Conservation (phyloP, 2,329 filamentous ascomycete genomes). For the Septoria linicola region DNA sequence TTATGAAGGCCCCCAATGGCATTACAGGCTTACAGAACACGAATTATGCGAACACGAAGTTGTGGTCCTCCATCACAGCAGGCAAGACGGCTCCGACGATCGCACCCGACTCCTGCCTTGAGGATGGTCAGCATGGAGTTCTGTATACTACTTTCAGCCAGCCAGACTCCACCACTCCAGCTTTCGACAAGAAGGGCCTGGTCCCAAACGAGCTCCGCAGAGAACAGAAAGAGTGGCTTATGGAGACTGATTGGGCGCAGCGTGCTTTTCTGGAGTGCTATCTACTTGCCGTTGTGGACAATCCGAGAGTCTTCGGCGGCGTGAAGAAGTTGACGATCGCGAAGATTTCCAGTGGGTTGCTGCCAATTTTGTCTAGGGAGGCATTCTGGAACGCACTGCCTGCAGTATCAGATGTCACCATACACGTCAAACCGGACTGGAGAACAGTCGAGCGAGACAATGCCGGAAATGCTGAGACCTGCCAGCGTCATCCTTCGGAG, state of each 20-base stretch:
- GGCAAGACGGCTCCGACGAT: slow-evolving; percentile 10
- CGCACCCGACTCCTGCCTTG: neutral
- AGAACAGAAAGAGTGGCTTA: slow-evolving; percentile 66
- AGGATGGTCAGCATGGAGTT: slow-evolving; percentile 29
- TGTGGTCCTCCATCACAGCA: slow-evolving; percentile 26
- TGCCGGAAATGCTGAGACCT: slow-evolving; percentile 52
- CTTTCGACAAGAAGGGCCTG: slow-evolving; percentile 39
- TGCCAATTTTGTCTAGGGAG: slow-evolving; percentile 55
- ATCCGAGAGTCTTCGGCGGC: slow-evolving; percentile 52
- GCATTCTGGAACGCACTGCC: slow-evolving; percentile 64
- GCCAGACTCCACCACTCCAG: slow-evolving; percentile 29
- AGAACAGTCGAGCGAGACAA: slow-evolving; percentile 56
- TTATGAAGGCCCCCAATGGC: slow-evolving; percentile 19
- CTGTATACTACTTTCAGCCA: slow-evolving; percentile 36
- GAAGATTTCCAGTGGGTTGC: slow-evolving; percentile 62
- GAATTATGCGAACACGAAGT: slow-evolving; percentile 21
- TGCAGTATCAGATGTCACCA: slow-evolving; percentile 53
- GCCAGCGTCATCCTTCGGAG: slow-evolving; percentile 51
- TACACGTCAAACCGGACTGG: slow-evolving; percentile 67
- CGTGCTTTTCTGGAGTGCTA: slow-evolving; percentile 67
- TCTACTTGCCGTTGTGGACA: slow-evolving; percentile 63
- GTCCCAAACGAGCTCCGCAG: slow-evolving; percentile 57
- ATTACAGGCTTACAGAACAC: slow-evolving; percentile 24
- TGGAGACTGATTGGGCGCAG: slow-evolving; percentile 69
- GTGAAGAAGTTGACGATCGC: slow-evolving; percentile 63